Evolutionary conservation across 1,139 yeast genomes (phyloP).

Genomic region (Cylindricascospora bacillispora): DNA sequence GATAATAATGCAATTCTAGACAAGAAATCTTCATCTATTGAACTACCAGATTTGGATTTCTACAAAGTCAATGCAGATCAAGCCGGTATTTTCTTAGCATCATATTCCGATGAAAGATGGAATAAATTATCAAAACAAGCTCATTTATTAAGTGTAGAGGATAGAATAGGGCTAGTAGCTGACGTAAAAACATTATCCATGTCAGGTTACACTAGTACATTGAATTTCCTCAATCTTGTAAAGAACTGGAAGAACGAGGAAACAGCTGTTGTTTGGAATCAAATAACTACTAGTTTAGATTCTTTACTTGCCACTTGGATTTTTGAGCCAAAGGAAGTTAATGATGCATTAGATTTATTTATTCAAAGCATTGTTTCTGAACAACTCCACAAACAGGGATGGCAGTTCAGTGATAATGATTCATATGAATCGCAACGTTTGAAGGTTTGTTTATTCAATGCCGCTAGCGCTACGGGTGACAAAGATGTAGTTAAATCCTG

Average conservation of each 20-base stretch:
- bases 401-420: slow-evolving; percentile 51
- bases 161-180: slow-evolving; percentile 75
- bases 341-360: slow-evolving; percentile 46
- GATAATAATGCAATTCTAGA: slow-evolving; percentile 49
- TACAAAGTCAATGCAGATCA: slow-evolving; percentile 74
- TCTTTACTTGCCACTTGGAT: slow-evolving; percentile 54
- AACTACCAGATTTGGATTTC: slow-evolving; percentile 33
- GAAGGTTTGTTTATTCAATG: slow-evolving; percentile 56
- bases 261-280: slow-evolving; percentile 70
- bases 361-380: slow-evolving; percentile 46
- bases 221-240: slow-evolving; percentile 51
- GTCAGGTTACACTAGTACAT: slow-evolving; percentile 60
- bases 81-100: slow-evolving; percentile 72
- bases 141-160: slow-evolving; percentile 64
- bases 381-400: slow-evolving; percentile 52
- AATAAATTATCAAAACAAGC: slow-evolving; percentile 62
- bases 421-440: slow-evolving; percentile 63
- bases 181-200: slow-evolving; percentile 66
- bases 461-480: slow-evolving; percentile 55
- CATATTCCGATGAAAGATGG: slow-evolving; percentile 67
- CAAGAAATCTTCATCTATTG: slow-evolving; percentile 38
- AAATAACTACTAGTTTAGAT: slow-evolving; percentile 43
- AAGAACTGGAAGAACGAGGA: slow-evolving; percentile 56
- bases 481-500: slow-evolving; percentile 42
- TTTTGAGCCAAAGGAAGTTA: slow-evolving; percentile 48